These are phyloP conservation scores for Nepenthes alata DNA, from an alignment of 179 eudicot genomes.

Conservation along the genomic window DNA sequence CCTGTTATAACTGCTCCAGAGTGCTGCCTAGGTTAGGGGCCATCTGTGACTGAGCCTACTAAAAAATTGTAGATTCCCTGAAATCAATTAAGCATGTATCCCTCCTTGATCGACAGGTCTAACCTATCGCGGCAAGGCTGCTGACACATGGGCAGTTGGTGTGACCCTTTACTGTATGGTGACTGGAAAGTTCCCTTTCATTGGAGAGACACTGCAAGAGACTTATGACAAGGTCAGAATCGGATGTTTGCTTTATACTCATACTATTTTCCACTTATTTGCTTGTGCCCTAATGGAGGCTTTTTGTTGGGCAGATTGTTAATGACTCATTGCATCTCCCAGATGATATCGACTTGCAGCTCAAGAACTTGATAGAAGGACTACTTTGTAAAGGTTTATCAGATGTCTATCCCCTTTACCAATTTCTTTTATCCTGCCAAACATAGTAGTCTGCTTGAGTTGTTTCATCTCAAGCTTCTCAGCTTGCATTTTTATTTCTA, in stretches of 20 bases:
- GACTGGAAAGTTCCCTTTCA: constrained; percentile 68
- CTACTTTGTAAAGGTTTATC: constrained; percentile 76
- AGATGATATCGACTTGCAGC: constrained; percentile 33
- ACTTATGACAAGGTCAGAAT: constrained; percentile 76
- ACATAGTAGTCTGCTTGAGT: not conserved
- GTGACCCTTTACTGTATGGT: constrained; percentile 75
- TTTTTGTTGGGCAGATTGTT: constrained; percentile 39
- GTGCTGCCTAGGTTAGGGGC: constrained; percentile 69
- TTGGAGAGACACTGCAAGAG: constrained; percentile 81
- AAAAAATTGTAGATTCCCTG: not conserved
- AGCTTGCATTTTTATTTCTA: too few species aligned
- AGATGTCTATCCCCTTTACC: not conserved
- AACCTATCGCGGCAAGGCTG: constrained; percentile 74
- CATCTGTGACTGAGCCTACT: not conserved
- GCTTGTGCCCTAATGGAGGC: not conserved
- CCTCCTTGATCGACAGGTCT: constrained; percentile 30
- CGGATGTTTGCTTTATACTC: not conserved
- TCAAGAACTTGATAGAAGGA: constrained; percentile 54
- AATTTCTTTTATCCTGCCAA: not conserved
- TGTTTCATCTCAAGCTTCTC: not conserved
- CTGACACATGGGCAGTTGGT: constrained; percentile 96
- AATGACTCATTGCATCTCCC: constrained; percentile 46
- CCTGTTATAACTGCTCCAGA: constrained; percentile 97
- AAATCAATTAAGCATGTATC: not conserved
- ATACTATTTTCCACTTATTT: not conserved